These are phyloP conservation scores for Ophiosphaerella korrae DNA, from an alignment of 2,329 filamentous ascomycete genomes.

Conservation along the genomic window DNA sequence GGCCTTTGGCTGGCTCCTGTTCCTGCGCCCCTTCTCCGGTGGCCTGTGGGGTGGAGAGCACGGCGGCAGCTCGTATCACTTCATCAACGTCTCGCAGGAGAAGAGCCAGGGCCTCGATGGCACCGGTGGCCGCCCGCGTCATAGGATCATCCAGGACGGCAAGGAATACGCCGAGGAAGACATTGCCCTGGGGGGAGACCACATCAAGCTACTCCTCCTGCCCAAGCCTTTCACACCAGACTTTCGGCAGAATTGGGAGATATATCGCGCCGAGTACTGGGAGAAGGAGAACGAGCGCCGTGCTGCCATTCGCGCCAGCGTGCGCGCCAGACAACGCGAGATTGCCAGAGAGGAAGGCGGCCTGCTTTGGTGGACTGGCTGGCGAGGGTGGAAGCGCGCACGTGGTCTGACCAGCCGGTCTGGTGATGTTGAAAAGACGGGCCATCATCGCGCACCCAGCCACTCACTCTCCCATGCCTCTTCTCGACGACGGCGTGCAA, in stretches of 20 bases:
- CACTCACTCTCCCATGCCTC: conserved; percentile 21
- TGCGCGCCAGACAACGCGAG: conserved; percentile 71
- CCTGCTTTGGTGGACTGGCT: conserved; percentile 87
- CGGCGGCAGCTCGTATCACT: conserved; percentile 73
- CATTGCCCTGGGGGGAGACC: conserved; percentile 85
- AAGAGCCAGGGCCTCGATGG: conserved; percentile 34
- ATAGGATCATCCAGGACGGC: conserved; percentile 62
- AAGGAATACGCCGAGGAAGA: conserved; percentile 78
- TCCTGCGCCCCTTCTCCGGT: conserved; percentile 74
- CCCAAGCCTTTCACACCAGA: conserved; percentile 94
- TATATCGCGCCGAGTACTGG: conserved; percentile 95
- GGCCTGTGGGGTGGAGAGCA: conserved; percentile 49
- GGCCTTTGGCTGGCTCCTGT: conserved; percentile 71
- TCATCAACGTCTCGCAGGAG: conserved; percentile 66
- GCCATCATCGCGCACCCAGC: conserved; percentile 15
- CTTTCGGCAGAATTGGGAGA: conserved; percentile 96
- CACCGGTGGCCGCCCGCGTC: conserved; percentile 28
- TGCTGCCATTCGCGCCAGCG: conserved; percentile 70
- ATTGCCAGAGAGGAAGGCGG: conserved; percentile 70
- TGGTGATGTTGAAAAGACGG: conserved; percentile 40
- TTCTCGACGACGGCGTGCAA: conserved; percentile 35
- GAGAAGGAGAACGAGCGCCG: conserved; percentile 93
- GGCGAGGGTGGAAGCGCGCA: conserved; percentile 58
- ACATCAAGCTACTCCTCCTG: conserved; percentile 85
- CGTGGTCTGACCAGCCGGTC: conserved; percentile 30